phyloP scores from a whole-genome alignment of 2,329 filamentous ascomycete genomes.

The Boeremia lycopersici region DNA sequence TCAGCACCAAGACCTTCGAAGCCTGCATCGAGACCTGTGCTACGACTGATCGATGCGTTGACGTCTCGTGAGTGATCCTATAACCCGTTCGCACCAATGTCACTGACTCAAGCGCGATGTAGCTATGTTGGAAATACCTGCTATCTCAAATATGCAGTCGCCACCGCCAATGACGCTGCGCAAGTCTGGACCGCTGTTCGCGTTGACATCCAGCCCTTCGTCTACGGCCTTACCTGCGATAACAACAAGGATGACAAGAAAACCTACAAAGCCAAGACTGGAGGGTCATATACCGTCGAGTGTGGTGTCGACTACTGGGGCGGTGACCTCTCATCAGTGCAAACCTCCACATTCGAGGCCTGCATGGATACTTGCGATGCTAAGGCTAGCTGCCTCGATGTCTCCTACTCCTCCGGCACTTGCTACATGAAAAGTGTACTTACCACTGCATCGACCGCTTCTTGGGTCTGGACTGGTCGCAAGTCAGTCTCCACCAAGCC shows the following conservation, averaged over 20 bases:
- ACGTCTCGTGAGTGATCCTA: slow-evolving; percentile 2
- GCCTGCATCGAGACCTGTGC: slow-evolving; percentile 6
- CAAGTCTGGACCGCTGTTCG: slow-evolving; percentile 5
- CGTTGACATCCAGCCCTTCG: not conserved
- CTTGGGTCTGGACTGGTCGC: slow-evolving; percentile 7
- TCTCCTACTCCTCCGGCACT: not conserved
- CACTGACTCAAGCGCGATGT: not conserved
- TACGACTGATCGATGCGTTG: not conserved
- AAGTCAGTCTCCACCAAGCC: not conserved
- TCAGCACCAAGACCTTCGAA: not conserved
- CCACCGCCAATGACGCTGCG: not conserved
- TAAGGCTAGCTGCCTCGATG: not conserved
- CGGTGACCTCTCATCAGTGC: not conserved
- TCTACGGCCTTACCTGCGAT: not conserved
- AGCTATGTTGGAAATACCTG: slow-evolving; percentile 1
- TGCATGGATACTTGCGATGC: slow-evolving; percentile 9
- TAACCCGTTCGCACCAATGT: not conserved
- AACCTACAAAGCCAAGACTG: not conserved
- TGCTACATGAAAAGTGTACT: slow-evolving; percentile 6
- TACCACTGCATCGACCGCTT: not conserved
- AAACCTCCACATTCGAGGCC: not conserved
- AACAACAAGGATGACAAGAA: slow-evolving; percentile 1
- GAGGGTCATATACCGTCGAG: not conserved
- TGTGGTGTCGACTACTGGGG: slow-evolving; percentile 5
- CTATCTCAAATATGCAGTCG: not conserved